Percentiles rank a stretch among this genome's conserved stretches.
phyloP scores from a whole-genome alignment of 768 basidiomycete species.

The Mrakia hoshinonis region DNA sequence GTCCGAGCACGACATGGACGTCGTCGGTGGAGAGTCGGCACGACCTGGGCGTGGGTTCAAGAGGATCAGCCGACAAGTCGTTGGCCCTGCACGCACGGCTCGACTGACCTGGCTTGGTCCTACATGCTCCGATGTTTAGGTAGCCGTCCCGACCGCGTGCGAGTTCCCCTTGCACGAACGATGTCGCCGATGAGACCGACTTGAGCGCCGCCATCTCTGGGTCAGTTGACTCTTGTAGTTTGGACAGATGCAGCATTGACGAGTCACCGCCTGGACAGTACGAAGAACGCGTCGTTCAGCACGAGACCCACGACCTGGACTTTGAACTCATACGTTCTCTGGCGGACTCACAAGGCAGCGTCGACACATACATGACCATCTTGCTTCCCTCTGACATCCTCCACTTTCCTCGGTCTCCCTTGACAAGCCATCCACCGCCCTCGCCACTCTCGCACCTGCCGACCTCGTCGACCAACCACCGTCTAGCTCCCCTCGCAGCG shows the following conservation, averaged over 20 bases:
- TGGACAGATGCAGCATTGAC: slow-evolving; percentile 13
- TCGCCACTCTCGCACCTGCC: not conserved
- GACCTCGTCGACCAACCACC: slow-evolving; percentile 13
- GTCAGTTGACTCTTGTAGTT: not conserved
- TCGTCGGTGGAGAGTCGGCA: slow-evolving; percentile 72
- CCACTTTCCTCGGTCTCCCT: not conserved
- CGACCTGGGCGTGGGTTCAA: slow-evolving; percentile 41
- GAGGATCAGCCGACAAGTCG: not conserved
- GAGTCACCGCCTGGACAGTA: slow-evolving; percentile 6
- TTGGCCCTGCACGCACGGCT: not conserved
- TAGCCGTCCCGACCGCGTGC: slow-evolving; percentile 72
- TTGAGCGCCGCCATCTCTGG: slow-evolving; percentile 23
- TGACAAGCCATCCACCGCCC: not conserved
- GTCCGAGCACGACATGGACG: slow-evolving; percentile 87
- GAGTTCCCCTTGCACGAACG: not conserved
- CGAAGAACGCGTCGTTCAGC: not conserved
- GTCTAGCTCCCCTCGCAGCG: slow-evolving; percentile 10
- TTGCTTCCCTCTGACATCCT: not conserved
- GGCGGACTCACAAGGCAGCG: slow-evolving; percentile 13
- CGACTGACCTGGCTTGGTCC: slow-evolving; percentile 72
- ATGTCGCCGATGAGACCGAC: not conserved
- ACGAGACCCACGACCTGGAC: not conserved
- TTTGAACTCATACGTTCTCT: too few species aligned
- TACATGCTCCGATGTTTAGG: slow-evolving; percentile 60
- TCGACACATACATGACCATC: slow-evolving; percentile 9